Evolutionary conservation across 1,284 basidiomycete genomes (phyloP).

Genomic region (Rhodofomes roseus): DNA sequence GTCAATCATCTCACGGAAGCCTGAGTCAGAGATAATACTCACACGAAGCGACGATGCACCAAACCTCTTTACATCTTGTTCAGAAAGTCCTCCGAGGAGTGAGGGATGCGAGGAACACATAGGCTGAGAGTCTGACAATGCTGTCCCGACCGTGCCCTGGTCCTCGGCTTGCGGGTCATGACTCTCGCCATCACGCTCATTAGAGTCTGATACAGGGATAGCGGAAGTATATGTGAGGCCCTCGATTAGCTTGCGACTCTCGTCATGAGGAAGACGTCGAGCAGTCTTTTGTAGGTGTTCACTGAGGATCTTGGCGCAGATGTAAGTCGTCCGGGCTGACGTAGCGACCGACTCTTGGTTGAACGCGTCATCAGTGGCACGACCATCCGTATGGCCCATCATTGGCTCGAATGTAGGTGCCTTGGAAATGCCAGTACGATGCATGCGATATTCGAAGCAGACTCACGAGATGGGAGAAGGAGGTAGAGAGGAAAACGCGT

Average conservation of each 20-base stretch:
- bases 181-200: neutral
- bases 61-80: conserved; percentile 11
- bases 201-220: neutral
- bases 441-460: no score
- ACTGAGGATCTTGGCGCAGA: conserved; percentile 9
- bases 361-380: neutral
- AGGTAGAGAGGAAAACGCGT: neutral
- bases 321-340: neutral
- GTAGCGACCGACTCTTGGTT: neutral
- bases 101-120: neutral
- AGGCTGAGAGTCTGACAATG: neutral
- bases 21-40: neutral
- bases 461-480: neutral
- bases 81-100: conserved; percentile 8
- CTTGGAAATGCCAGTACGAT: no score
- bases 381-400: neutral
- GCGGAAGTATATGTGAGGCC: conserved; percentile 13
- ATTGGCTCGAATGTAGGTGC: neutral
- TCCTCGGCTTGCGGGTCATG: neutral
- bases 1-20: neutral
- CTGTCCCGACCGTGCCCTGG: no score
- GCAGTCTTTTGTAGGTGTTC: conserved; percentile 9
- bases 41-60: neutral
- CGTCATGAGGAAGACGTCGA: neutral
- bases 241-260: neutral